Base-by-base conservation (phyloP, 1,284 basidiomycete genomes). In the Fomes fomentarius region DNA sequence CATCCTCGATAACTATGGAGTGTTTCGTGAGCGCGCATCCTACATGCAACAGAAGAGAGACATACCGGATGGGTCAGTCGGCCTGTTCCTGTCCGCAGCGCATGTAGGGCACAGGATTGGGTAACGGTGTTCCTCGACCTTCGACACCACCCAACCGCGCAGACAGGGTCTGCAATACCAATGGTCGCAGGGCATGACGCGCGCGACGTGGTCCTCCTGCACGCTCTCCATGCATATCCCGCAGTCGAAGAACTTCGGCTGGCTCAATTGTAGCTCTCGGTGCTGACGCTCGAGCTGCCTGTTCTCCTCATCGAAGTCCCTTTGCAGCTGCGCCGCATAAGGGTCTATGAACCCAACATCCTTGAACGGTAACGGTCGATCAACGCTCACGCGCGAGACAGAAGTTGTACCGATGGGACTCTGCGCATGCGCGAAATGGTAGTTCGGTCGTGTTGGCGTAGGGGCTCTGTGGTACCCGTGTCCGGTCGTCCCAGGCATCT, bases 51-150 rank as follows among this genome's bases (percentile, higher is more conserved):
- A 30, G 28, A 30, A 12, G 44, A 10, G 47, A 40, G 8, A 64
- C 77, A 54, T 54, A 80, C 80, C 68, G 56, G 73, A 72, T 34
- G 76, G 74, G n/a, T 71, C 68, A 15, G 43, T 39, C 28, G 6
- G 6, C 12, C 62, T 44, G n/a, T 47, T 58, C 46, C 55, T 57
- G 14, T 62, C 52, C 12, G 73, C 68, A 3, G 71, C 64, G 58
- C 87, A 89, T 14, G 72, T 63, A 1, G 87, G 87, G 63, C 87
- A 89, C 5, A 79, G 59, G 30, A 89, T 79, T 0, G 87, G 85
- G 57, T 80, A 87, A 10, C 76, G 75, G 51, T 77, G 78, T 37
- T 84, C 79, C 5, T 71, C 64, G 22, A 89, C 69, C 65, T 80
- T 80, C 3, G 74, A 71, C 11, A 63, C 61, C 19, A 82, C 69